These are phyloP conservation scores for Hevea brasiliensis DNA, from an alignment of 345 rosid genomes.

Conservation along the genomic window DNA sequence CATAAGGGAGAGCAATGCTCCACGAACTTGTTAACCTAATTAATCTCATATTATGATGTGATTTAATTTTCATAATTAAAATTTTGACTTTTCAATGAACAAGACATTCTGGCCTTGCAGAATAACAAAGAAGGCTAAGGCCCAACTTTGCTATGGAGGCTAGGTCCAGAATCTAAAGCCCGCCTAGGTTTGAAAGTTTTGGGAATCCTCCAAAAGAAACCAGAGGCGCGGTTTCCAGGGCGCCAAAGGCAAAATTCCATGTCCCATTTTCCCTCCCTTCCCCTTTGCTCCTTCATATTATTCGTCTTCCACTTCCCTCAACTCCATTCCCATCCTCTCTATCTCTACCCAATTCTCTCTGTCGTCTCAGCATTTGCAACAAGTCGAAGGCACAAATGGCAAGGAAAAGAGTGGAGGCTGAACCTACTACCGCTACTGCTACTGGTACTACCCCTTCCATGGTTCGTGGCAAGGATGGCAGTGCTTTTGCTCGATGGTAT, in stretches of 20 bases:
- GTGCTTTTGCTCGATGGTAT: constrained; percentile 83
- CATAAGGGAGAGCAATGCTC: too few relatives aligned
- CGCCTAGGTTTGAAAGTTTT: too few relatives aligned
- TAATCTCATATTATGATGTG: too few relatives aligned
- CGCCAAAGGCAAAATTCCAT: neutral
- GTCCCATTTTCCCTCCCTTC: neutral
- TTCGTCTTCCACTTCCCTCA: neutral
- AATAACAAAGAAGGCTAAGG: too few relatives aligned
- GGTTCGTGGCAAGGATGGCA: constrained; percentile 78
- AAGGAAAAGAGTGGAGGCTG: constrained; percentile 83
- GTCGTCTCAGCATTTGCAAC: neutral
- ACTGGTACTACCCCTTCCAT: constrained; percentile 32
- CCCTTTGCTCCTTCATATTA: neutral
- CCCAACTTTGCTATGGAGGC: too few relatives aligned
- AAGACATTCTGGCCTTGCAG: too few relatives aligned
- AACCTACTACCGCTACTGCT: constrained; percentile 9
- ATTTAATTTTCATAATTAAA: too few relatives aligned
- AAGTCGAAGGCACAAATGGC: constrained; percentile 13
- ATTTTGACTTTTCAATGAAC: too few relatives aligned
- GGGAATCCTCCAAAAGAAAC: neutral
- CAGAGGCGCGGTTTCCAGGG: neutral
- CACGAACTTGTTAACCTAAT: too few relatives aligned
- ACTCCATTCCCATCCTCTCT: too few relatives aligned
- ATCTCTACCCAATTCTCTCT: neutral
- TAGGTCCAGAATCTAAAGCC: too few relatives aligned